phyloP scores from a whole-genome alignment of 2,329 filamentous ascomycete species.

The Anthostomella pinea region DNA sequence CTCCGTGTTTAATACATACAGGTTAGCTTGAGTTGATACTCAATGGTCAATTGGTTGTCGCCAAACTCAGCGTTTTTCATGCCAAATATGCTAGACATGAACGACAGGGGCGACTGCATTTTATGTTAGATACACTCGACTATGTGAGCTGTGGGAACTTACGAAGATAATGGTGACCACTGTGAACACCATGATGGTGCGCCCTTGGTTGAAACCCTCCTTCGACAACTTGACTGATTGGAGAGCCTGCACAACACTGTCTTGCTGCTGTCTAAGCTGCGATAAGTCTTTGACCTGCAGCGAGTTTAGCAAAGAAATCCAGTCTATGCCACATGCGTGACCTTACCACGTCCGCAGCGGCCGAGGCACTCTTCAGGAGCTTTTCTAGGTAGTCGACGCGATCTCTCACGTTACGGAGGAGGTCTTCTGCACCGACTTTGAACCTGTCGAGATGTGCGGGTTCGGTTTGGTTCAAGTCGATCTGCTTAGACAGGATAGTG shows the following conservation, averaged over 20 bases:
- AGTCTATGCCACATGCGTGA: no score
- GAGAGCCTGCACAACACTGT: conserved; percentile 32
- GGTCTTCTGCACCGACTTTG: neutral
- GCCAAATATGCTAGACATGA: conserved; percentile 37
- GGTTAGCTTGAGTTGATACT: conserved; percentile 7
- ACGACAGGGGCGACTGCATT: conserved; percentile 35
- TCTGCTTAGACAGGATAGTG: neutral
- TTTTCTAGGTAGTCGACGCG: conserved; percentile 5
- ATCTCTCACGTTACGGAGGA: conserved; percentile 7
- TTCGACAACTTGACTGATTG: conserved; percentile 29
- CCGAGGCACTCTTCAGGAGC: conserved; percentile 3
- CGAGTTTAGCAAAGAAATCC: neutral
- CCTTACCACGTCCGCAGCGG: conserved; percentile 1
- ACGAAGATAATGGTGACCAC: conserved; percentile 36
- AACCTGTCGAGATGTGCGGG: neutral
- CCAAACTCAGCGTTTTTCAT: conserved; percentile 33
- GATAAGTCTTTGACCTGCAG: conserved; percentile 25
- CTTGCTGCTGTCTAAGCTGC: conserved; percentile 34
- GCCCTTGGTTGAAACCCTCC: conserved; percentile 30
- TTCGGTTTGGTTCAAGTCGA: neutral
- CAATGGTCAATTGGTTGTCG: conserved; percentile 5
- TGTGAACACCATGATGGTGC: conserved; percentile 34
- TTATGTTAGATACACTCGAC: no score
- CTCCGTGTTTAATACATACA: conserved; percentile 3
- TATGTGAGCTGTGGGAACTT: conserved; percentile 5